These are phyloP conservation scores for Leccinum incarnatum DNA, from an alignment of 768 basidiomycete genomes.

Conservation along the genomic window DNA sequence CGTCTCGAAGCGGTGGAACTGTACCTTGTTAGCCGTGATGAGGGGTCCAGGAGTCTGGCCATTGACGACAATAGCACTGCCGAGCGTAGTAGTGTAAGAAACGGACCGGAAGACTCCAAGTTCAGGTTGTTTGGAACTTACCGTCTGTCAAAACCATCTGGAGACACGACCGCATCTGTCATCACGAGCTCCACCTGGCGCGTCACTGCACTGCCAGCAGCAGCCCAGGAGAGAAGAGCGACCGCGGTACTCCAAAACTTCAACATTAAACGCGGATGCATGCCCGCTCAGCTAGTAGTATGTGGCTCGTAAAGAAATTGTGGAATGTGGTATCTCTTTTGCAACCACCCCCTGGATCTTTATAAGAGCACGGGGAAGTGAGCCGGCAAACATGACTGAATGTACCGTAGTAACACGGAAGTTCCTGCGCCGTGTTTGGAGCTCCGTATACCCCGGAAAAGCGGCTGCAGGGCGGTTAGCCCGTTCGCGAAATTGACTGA, in stretches of 20 bases:
- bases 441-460: background rate
- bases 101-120: background rate
- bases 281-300: background rate
- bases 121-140: conserved; percentile 6
- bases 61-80: conserved; percentile 40
- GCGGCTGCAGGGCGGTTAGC: background rate
- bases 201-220: conserved; percentile 6
- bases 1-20: background rate
- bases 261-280: conserved; percentile 8
- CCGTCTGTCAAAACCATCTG: conserved; percentile 41
- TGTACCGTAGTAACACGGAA: background rate
- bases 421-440: background rate
- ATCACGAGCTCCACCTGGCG: conserved; percentile 29
- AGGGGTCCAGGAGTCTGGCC: conserved; percentile 40
- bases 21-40: conserved; percentile 40
- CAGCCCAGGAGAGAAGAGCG: conserved; percentile 7
- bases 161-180: conserved; percentile 37
- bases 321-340: background rate
- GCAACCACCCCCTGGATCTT: background rate
- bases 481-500: background rate
- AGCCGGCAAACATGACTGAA: background rate
- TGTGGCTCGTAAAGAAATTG: background rate
- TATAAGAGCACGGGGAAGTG: background rate
- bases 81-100: conserved; percentile 14
- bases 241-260: conserved; percentile 1